Percentiles rank a stretch among this genome's conserved stretches.
phyloP scores from a whole-genome alignment of 441 rosid genomes.

The Mallotus repandus region DNA sequence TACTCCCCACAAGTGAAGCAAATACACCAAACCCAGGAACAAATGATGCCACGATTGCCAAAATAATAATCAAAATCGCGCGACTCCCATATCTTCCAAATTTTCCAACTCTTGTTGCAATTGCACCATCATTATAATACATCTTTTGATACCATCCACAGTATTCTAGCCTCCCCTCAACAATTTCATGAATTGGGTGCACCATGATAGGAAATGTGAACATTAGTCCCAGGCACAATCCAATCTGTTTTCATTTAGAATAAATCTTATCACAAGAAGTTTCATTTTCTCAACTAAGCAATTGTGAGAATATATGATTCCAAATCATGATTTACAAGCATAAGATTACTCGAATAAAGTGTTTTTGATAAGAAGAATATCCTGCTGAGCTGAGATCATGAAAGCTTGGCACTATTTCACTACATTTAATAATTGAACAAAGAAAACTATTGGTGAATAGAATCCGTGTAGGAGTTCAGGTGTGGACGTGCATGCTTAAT shows the following conservation, averaged over 20 bases:
- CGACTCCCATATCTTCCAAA: constrained; percentile 39
- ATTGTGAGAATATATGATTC: background rate
- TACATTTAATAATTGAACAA: background rate
- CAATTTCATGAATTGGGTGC: constrained; percentile 79
- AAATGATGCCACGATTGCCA: constrained; percentile 60
- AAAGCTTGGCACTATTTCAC: background rate
- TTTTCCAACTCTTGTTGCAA: constrained; percentile 34
- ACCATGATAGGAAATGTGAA: constrained; percentile 89
- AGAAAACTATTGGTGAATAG: background rate
- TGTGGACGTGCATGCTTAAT: background rate
- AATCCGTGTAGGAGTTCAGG: background rate
- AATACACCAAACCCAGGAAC: constrained; percentile 75
- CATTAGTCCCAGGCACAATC: constrained; percentile 72
- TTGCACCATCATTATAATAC: constrained; percentile 24
- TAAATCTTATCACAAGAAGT: background rate
- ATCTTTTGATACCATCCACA: constrained; percentile 43
- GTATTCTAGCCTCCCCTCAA: constrained; percentile 63
- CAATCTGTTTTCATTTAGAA: constrained; percentile 50
- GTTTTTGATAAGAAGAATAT: background rate
- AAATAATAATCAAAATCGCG: constrained; percentile 46
- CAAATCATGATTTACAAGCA: background rate
- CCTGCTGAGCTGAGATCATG: background rate
- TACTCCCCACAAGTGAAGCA: constrained; percentile 76
- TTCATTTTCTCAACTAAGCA: background rate
- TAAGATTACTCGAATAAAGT: background rate